Evolutionary conservation across 768 basidiomycete species (phyloP), one percentile per base, ranked within the genome.

Genomic region (Strobilomyces echinocephalus): DNA sequence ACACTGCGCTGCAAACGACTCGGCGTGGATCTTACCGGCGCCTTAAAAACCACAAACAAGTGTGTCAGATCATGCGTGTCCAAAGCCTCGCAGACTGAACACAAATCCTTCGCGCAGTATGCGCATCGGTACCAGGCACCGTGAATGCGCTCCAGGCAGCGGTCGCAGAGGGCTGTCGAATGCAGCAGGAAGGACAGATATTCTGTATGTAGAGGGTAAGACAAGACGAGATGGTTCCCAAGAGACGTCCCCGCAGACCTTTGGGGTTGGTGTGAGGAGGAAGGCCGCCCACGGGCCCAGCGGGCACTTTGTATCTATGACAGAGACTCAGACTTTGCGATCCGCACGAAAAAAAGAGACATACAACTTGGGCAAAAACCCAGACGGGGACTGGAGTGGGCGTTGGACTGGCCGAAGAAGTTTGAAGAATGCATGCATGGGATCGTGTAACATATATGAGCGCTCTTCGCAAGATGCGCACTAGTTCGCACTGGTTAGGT

Each of bases 71-170:
- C 81, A 63, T 97, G 94, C 42, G 87, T 86, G 63, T 91, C 91
- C 26, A 88, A 72, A 43, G 73, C 76, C 68, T 94, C 88, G 61
- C 94, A 95, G 30, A 78, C 78, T 39, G 83, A 83, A 70, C 95
- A 97, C n/a, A 95, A 73, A 66, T 97, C 95, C 60, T 81, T 84
- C 7, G 79, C 78, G 63, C 94, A 97, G 64, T 92, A 91, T 5
- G 83, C 91, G 63, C 95, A 97, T 60, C 88, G 81, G 70, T 85
- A 88, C 95, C 95, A 97, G 60, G 83, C 81, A 15, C 95, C 95
- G n/a, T 76, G 72, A 50, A 97, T 95, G 46, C 77, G 79, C 24
- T 77, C 79, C 76, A 92, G 82, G 67, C 95, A 95, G 42, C 85
- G 81, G 71, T 97, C 95, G 60, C 95, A 97, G 7, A 92, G 69